These are phyloP conservation scores for Penicillium occitanis DNA, from an alignment of 2,329 filamentous ascomycete species.

Conservation along the genomic window DNA sequence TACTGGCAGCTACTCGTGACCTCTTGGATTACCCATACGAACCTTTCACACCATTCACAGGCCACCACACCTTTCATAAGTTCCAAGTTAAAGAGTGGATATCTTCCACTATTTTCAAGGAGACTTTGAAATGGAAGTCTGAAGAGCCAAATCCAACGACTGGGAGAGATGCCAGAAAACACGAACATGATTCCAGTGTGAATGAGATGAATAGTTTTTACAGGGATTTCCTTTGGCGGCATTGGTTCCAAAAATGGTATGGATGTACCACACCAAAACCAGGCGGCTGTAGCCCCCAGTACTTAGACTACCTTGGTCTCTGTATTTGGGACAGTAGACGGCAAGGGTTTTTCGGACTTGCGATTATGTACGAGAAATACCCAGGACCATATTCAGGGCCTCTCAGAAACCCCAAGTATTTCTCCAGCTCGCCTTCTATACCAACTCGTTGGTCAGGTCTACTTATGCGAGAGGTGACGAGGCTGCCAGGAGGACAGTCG, in stretches of 20 bases:
- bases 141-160: neutral
- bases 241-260: neutral
- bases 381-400: neutral
- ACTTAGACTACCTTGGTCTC: slow-evolving; percentile 2
- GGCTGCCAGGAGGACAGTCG: neutral
- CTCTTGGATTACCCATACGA: neutral
- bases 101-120: neutral
- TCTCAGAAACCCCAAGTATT: neutral
- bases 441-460: neutral
- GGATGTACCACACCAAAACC: neutral
- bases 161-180: neutral
- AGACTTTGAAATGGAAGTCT: neutral
- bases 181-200: neutral
- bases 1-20: slow-evolving; percentile 1
- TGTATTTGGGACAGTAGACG: slow-evolving; percentile 1
- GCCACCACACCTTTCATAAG: neutral
- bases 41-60: neutral
- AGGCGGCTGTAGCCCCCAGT: neutral
- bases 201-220: neutral
- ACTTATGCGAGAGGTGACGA: neutral
- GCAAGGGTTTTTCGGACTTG: neutral
- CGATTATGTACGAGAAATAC: neutral
- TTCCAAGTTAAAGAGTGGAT: neutral
- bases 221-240: neutral
- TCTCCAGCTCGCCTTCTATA: neutral